Evolutionary conservation across 2,329 filamentous ascomycete genomes (phyloP).

Genomic region (Pseudogymnoascus sp.): DNA sequence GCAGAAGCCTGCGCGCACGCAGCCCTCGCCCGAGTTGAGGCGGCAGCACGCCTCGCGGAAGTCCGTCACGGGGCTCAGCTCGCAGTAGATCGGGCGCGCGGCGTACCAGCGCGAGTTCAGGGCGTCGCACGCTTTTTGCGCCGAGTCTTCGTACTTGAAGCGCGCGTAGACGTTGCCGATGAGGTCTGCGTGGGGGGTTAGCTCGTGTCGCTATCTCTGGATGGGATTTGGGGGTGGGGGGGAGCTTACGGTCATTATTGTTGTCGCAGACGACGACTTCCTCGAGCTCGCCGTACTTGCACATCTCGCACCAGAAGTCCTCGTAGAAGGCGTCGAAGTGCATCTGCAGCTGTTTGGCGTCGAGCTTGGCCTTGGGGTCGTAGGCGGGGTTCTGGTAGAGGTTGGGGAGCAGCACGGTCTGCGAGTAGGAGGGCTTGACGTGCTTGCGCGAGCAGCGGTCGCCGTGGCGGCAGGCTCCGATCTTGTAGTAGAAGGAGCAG

Average conservation of each 20-base stretch:
- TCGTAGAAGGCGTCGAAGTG: constrained; percentile 99
- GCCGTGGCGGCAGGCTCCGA: constrained; percentile 95
- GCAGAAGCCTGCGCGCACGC: constrained; percentile 92
- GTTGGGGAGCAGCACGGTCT: constrained; percentile 96
- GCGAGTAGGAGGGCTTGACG: constrained; percentile 96
- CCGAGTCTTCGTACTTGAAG: constrained; percentile 98
- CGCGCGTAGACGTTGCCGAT: constrained; percentile 99
- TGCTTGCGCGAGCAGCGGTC: constrained; percentile 98
- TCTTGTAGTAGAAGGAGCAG: constrained; percentile 99
- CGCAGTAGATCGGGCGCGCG: constrained; percentile 94
- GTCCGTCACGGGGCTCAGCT: constrained; percentile 92
- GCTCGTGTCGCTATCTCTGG: neutral
- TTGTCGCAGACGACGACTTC: constrained; percentile 99
- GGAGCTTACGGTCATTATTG: constrained; percentile 81
- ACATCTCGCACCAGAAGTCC: constrained; percentile 99
- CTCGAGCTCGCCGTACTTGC: constrained; percentile 95
- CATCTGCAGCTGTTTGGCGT: constrained; percentile 89
- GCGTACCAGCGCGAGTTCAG: constrained; percentile 97
- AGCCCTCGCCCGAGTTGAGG: constrained; percentile 89
- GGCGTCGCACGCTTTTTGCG: constrained; percentile 86
- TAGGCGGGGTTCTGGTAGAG: constrained; percentile 98
- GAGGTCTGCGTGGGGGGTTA: constrained; percentile 50
- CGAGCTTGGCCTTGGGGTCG: constrained; percentile 96
- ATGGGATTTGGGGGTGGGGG: neutral
- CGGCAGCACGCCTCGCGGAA: constrained; percentile 97